Conservation (phyloP, 129 eudicot species). For the Erigeron canadensis region DNA sequence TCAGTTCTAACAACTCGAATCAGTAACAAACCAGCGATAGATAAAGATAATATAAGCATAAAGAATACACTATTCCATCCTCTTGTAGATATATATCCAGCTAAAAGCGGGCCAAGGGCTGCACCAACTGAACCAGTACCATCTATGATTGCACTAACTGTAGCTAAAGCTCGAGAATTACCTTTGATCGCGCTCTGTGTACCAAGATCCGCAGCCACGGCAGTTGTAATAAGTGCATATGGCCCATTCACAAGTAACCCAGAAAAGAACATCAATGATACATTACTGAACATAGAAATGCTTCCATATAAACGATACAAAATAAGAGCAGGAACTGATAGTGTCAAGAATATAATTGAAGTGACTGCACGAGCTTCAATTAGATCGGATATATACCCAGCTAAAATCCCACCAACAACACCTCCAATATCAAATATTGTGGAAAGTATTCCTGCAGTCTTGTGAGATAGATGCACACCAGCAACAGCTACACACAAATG, state of each 20-base stretch:
- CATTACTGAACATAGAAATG: slow-evolving; percentile 61
- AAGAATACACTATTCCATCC: slow-evolving; percentile 89
- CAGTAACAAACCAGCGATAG: slow-evolving; percentile 59
- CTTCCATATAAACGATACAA: slow-evolving; percentile 79
- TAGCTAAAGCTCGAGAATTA: slow-evolving; percentile 87
- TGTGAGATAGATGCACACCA: slow-evolving; percentile 89
- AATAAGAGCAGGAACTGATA: slow-evolving; percentile 71
- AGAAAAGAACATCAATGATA: slow-evolving; percentile 59
- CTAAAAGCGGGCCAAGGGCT: slow-evolving; percentile 90
- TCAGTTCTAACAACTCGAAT: slow-evolving; percentile 64
- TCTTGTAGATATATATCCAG: slow-evolving; percentile 83
- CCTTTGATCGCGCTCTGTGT: slow-evolving; percentile 61
- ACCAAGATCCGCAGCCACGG: slow-evolving; percentile 95
- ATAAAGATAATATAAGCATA: slow-evolving; percentile 72
- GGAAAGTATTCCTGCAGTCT: slow-evolving; percentile 89
- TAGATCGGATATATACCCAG: slow-evolving; percentile 71
- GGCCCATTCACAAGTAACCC: slow-evolving; percentile 92
- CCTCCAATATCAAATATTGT: slow-evolving; percentile 94
- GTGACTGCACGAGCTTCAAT: slow-evolving; percentile 88
- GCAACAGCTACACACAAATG: slow-evolving; percentile 62
- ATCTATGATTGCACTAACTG: slow-evolving; percentile 91
- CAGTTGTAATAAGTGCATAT: slow-evolving; percentile 81
- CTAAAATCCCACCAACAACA: slow-evolving; percentile 76
- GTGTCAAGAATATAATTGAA: slow-evolving; percentile 51
- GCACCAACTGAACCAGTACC: slow-evolving; percentile 98